A percentile compares a stretch with the other conserved stretches of the same genome.
Evolutionary conservation across 176 grass and related monocot genomes (phyloP).

Genomic region (Metroxylon sagu): DNA sequence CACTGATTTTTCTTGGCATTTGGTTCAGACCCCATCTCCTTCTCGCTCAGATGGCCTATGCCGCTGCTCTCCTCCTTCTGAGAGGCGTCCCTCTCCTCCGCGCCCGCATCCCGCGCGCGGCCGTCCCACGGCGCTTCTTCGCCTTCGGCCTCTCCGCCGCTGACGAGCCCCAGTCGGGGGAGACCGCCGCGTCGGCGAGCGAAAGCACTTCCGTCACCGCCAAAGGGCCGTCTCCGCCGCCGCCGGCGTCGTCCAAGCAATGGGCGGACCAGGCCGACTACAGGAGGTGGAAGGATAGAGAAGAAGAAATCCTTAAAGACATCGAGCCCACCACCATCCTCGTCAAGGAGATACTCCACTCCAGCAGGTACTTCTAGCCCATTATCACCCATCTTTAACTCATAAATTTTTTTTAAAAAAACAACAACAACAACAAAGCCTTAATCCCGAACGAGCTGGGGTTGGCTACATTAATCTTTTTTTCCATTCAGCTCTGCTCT

Average conservation of each 20-base stretch:
- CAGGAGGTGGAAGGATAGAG: constrained; percentile 33
- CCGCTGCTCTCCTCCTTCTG: constrained; percentile 7
- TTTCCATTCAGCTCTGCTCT: too few relatives aligned
- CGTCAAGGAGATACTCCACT: constrained; percentile 80
- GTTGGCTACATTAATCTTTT: too few relatives aligned
- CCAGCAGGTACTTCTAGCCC: constrained; percentile 33
- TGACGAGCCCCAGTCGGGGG: constrained; percentile 11
- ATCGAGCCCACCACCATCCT: constrained; percentile 44
- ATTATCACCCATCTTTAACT: too few relatives aligned
- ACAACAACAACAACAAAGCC: too few relatives aligned
- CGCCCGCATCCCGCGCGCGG: constrained; percentile 6
- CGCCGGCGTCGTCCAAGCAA: not conserved
- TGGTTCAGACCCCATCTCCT: too few relatives aligned
- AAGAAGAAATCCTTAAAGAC: constrained; percentile 57
- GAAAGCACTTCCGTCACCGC: not conserved
- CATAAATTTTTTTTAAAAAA: too few relatives aligned
- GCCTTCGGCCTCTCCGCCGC: constrained; percentile 1
- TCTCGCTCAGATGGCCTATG: constrained; percentile 4
- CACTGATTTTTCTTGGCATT: too few relatives aligned
- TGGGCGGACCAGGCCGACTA: constrained; percentile 11
- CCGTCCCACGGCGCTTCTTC: constrained; percentile 7
- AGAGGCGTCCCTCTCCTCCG: constrained; percentile 17
- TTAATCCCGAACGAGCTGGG: too few relatives aligned
- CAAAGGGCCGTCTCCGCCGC: constrained; percentile 12
- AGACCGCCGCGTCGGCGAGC: constrained; percentile 3